phyloP scores from a whole-genome alignment of 257 asterid genomes.

The Penstemon newberryi region DNA sequence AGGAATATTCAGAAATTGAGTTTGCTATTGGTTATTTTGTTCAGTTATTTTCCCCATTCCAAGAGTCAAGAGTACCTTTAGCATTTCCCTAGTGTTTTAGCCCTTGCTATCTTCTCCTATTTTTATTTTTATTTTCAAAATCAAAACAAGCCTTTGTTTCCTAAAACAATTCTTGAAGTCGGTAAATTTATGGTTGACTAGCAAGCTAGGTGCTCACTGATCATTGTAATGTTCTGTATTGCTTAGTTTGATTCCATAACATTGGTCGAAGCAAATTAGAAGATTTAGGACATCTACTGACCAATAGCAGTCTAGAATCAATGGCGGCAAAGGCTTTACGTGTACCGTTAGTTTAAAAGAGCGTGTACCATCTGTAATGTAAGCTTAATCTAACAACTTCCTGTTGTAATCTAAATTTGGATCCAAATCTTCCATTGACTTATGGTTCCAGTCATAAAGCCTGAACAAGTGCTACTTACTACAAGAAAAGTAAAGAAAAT shows the following conservation, averaged over 20 bases:
- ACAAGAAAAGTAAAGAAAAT: not conserved
- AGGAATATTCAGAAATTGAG: not conserved
- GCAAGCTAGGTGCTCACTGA: conserved; percentile 5
- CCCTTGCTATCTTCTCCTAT: not conserved
- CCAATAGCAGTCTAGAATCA: conserved; percentile 13
- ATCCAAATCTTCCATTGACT: conserved; percentile 14
- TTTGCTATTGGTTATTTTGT: conserved; percentile 3
- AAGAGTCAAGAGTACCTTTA: not conserved
- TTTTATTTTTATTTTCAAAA: too few relatives aligned
- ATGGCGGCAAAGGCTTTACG: not conserved
- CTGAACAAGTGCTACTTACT: conserved; percentile 15
- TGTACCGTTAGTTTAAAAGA: not conserved
- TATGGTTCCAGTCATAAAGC: conserved; percentile 8
- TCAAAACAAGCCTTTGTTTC: too few relatives aligned
- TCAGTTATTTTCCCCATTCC: not conserved
- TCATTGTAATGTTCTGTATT: not conserved
- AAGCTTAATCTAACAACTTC: conserved; percentile 5
- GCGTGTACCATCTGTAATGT: not conserved
- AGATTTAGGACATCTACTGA: conserved; percentile 15
- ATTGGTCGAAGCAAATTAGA: conserved; percentile 3
- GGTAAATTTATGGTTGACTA: conserved; percentile 7
- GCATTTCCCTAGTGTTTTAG: conserved; percentile 8
- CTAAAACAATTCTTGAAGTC: not conserved
- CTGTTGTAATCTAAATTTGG: conserved; percentile 8
- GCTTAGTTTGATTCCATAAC: not conserved